phyloP scores from a whole-genome alignment of 345 rosid species.

The rapeseed (Brassica napus) region Da-Ae NC_063441.1:22481001-22481500 shows the following conservation, averaged over 20 bases:
- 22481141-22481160: conserved; percentile 74
- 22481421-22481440: conserved; percentile 48
- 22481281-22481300: conserved; percentile 75
- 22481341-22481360: conserved; percentile 94
- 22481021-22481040: conserved; percentile 81
- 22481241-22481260: conserved; percentile 80
- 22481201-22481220: conserved; percentile 86
- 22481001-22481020: conserved; percentile 83
- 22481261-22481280: conserved; percentile 86
- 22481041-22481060: conserved; percentile 86
- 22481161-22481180: conserved; percentile 73
- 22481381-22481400: conserved; percentile 69
- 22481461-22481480: conserved; percentile 48
- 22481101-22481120: conserved; percentile 79
- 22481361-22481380: conserved; percentile 78
- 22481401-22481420: conserved; percentile 40
- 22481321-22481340: conserved; percentile 71
- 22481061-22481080: conserved; percentile 82
- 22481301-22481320: conserved; percentile 62
- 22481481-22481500: conserved; percentile 75
- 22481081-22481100: conserved; percentile 82
- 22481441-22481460: conserved; percentile 51
- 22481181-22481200: conserved; percentile 81
- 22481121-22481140: conserved; percentile 94
- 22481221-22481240: conserved; percentile 98